Percentiles rank a stretch among this genome's conserved stretches.
Conservation (phyloP, 1,284 basidiomycete genomes). For the Rhodotorula sp. region DNA sequence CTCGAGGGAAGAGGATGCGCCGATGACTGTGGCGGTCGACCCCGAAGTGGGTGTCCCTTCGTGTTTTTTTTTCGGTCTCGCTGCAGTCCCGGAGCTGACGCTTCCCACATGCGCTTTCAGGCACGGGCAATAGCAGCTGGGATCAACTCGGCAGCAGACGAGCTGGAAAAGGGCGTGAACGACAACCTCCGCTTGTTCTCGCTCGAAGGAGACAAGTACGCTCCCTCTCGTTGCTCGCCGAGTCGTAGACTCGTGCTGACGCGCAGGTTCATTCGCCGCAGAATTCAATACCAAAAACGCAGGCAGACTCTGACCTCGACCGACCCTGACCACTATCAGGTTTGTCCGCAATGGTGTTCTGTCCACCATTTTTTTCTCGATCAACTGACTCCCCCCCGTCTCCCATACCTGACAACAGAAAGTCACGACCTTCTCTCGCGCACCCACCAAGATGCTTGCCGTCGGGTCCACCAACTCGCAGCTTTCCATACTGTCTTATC, state of each 20-base stretch:
- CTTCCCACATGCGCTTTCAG: not conserved
- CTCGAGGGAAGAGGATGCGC: slow-evolving; percentile 77
- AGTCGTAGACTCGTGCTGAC: not conserved
- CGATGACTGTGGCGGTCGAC: slow-evolving; percentile 83
- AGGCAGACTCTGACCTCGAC: slow-evolving; percentile 62
- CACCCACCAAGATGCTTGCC: slow-evolving; percentile 23
- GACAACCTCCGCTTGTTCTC: slow-evolving; percentile 75
- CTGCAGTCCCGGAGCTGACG: not conserved
- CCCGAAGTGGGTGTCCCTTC: slow-evolving; percentile 18
- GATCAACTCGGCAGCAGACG: slow-evolving; percentile 70
- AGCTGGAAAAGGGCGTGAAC: slow-evolving; percentile 65
- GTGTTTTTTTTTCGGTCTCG: not conserved
- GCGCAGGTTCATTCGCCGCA: not conserved
- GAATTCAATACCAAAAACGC: slow-evolving; percentile 59
- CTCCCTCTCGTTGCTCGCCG: too few relatives aligned
- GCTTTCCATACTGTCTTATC: slow-evolving; percentile 34
- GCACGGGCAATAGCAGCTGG: slow-evolving; percentile 58
- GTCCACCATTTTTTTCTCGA: not conserved
- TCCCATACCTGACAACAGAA: slow-evolving; percentile 55
- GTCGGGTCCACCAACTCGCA: slow-evolving; percentile 29
- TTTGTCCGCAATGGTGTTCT: slow-evolving; percentile 44
- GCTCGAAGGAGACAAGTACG: slow-evolving; percentile 56
- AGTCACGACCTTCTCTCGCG: slow-evolving; percentile 70
- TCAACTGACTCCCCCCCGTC: not conserved
- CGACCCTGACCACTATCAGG: slow-evolving; percentile 76